These are phyloP conservation scores for Hygrophorus pudorinus DNA, from an alignment of 768 basidiomycete genomes.

Conservation along the genomic window DNA sequence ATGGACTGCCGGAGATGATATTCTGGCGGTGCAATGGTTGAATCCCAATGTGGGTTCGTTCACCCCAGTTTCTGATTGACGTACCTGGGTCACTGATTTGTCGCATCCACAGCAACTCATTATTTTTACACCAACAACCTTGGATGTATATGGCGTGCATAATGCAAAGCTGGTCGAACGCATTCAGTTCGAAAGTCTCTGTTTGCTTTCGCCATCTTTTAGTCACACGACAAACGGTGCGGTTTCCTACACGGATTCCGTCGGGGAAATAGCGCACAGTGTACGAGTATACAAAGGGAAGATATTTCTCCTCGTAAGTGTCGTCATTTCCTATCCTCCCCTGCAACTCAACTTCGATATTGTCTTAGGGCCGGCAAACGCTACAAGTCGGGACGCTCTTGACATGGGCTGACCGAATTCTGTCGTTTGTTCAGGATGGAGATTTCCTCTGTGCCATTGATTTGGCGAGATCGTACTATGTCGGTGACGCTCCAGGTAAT, in stretches of 20 bases:
- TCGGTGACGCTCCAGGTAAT: constrained; percentile 74
- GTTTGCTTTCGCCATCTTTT: constrained; percentile 45
- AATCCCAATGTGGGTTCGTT: constrained; percentile 70
- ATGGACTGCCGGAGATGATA: constrained; percentile 52
- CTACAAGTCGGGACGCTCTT: constrained; percentile 77
- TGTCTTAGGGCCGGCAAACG: constrained; percentile 49
- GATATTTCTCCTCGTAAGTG: constrained; percentile 76
- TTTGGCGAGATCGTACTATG: constrained; percentile 72
- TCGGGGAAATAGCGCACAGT: constrained; percentile 55
- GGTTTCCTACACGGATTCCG: constrained; percentile 37
- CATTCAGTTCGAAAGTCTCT: constrained; percentile 44
- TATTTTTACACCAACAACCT: constrained; percentile 40
- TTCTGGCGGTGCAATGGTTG: constrained; percentile 80
- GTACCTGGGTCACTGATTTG: constrained; percentile 3
- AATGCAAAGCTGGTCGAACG: constrained; percentile 51
- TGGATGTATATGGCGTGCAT: constrained; percentile 66
- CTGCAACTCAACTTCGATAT: constrained; percentile 5
- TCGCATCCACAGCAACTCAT: constrained; percentile 50
- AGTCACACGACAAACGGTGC: constrained; percentile 35
- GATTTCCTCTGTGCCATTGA: constrained; percentile 90
- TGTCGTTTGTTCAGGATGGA: constrained; percentile 73
- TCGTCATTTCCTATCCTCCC: neutral
- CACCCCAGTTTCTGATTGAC: constrained; percentile 6
- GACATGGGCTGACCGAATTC: constrained; percentile 91
- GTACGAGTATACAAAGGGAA: constrained; percentile 82